Evolutionary conservation across 2,329 filamentous ascomycete genomes (phyloP), one percentile per base, ranked within the genome.

Genomic region (Penicillium freii): DNA sequence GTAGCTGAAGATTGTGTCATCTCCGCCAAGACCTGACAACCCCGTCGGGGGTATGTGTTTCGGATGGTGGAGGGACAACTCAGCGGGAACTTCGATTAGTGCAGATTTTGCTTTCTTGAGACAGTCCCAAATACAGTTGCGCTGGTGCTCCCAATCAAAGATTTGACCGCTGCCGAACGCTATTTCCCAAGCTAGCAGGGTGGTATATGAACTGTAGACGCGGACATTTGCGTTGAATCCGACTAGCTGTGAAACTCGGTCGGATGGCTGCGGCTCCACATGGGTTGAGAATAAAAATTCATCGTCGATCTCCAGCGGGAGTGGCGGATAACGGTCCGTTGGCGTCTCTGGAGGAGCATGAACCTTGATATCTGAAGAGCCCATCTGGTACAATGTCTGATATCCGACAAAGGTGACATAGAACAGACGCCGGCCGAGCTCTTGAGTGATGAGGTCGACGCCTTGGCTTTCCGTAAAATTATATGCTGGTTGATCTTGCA

Each of bases 231-330:
- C 83, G 59, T 92, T 92, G 78, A 95, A 96, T 0, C 90, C 92
- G 0, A 88, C 85, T 45, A 96, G 78, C 38, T 88, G 81, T 0
- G 91, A 89, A 1, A 92, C 77, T 1, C 82, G 79, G 5, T 85
- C 86, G 19, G 84, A 77, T 2, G 89, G 87, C 66, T 93, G 91
- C 8, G 83, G 80, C 33, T 88, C 82, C 51, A 93, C 84, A 60
- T 89, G 85, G 25, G 86, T 84, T 1, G 87, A 80, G 57, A 87
- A 87, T 57, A 96, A 89, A 68, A 86, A 92, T 56, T 88, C 86
- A 72, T 96, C 92, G 64, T 96, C 92, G 1, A 95, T 85, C 67
- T 95, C 91, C 21, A 87, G 78, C 0, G 92, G 92, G 13, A 92
- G 80, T 8, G 90, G 88, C 4, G 92, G 92, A 64, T 94, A 91